Percentiles rank a stretch among this genome's conserved stretches.
Conservation (phyloP, 208 protist genomes). For the Porcisia hertigi region DNA sequence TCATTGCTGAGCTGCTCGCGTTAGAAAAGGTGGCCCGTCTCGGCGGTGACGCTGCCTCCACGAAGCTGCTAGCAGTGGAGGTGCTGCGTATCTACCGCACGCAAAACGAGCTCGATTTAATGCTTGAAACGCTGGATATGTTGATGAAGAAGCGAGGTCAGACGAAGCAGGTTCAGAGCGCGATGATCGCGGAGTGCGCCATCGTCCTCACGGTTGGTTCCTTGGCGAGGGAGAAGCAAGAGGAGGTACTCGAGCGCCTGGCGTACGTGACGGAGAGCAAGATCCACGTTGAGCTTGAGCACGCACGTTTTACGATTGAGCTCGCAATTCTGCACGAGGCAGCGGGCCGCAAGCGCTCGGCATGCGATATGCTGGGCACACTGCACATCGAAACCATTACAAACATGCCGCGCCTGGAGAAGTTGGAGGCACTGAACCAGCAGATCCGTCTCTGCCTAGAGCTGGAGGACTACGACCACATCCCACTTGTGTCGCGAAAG, state of each 20-base stretch:
- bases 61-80: slow-evolving; percentile 82
- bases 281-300: slow-evolving; percentile 96
- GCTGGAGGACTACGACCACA: slow-evolving; percentile 94
- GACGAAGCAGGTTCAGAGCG: slow-evolving; percentile 90
- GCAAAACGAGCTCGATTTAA: slow-evolving; percentile 69
- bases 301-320: slow-evolving; percentile 93
- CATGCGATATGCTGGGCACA: slow-evolving; percentile 93
- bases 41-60: slow-evolving; percentile 75
- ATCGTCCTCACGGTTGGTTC: slow-evolving; percentile 64
- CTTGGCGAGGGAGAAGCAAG: slow-evolving; percentile 43
- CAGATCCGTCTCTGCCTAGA: slow-evolving; percentile 95
- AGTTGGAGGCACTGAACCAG: slow-evolving; percentile 95
- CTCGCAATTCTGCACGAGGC: slow-evolving; percentile 91
- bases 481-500: slow-evolving; percentile 93
- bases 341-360: slow-evolving; percentile 88
- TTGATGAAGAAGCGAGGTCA: slow-evolving; percentile 95
- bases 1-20: slow-evolving; percentile 85
- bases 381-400: slow-evolving; percentile 97
- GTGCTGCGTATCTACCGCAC: slow-evolving; percentile 89
- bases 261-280: slow-evolving; percentile 93
- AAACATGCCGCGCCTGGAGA: slow-evolving; percentile 96
- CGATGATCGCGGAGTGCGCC: slow-evolving; percentile 90
- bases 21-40: slow-evolving; percentile 92
- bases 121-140: slow-evolving; percentile 86
- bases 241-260: slow-evolving; percentile 91